Evolutionary conservation across 139 green algal genomes (phyloP), one percentile per base, ranked within the genome.

Genomic region (Tetradesmus lagerheimii): DNA sequence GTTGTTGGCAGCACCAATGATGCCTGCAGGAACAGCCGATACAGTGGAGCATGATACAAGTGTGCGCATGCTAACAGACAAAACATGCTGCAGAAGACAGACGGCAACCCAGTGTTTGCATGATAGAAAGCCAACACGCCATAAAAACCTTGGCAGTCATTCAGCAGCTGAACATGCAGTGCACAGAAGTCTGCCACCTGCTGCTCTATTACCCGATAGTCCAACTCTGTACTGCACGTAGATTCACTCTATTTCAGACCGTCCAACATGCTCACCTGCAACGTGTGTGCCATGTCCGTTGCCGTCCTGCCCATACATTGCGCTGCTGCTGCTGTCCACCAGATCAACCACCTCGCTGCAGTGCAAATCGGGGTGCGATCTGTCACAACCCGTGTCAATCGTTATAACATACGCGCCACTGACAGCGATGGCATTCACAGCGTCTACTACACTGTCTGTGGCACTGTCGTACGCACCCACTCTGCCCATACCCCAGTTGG

Each of bases 231-330:
- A n/a, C n/a, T n/a, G n/a, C n/a, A n/a, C n/a, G n/a, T n/a, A n/a
- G n/a, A n/a, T n/a, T n/a, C n/a, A n/a, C n/a, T n/a, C n/a, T n/a
- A n/a, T 34, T 74, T 5, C 62, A 74, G 20, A 11, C 2, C 62
- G 4, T 4, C 62, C 5, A 14, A 5, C 9, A 25, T 34, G 4
- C 66, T 34, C 27, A 77, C 66, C 66, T 77, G 66, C 66, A 4
- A 77, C 27, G n/a, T 77, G 66, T 23, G 66, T 77, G 66, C 66
- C 66, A 38, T 77, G 66, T 18, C 66, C 66, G 66, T 77, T 77
- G 66, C 66, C 66, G 27, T 77, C 66, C 27, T 35, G 23, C n/a
- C 66, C 66, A 77, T 77, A 38, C 14, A 14, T n/a, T 35, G 6
- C 4, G 66, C 66, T 77, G 66, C 66, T 35, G 66, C 29, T 34